Base-by-base conservation (phyloP, 106 monocot species). In the Vanilla planifolia region DNA sequence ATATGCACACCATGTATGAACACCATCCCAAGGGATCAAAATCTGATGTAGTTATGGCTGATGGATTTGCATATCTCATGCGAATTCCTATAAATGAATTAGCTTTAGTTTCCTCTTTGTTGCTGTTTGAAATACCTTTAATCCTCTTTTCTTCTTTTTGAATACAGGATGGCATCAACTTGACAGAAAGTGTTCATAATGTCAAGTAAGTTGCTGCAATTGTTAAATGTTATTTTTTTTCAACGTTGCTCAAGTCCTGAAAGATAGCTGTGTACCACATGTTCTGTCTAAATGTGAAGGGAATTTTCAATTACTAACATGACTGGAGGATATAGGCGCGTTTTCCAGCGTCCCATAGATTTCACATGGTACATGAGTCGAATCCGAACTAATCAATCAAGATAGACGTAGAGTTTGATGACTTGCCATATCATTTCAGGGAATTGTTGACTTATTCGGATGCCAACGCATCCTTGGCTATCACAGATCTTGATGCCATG, bases 301-400 rank as follows among this genome's bases (percentile, higher is more conserved):
- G 93, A 93, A 33, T 93, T 93, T 72, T 93, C 93, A 39, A 89
- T 93, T 72, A 82, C 75, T 16, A 79, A 29, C 61, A 72, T 93
- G 89, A 93, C 74, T 6, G 93, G 93, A 69, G 85, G 66, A 51
- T 93, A 89, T 26, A 71, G 93, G 48, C 67, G 71, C 39, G 79
- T 93, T 70, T 85, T 85, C 61, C 93, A 93, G 67, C 69, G 78
- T 22, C 93, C 93, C 36, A 65, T 75, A 60, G 80, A 93, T 64
- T 89, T 69, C 73, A 41, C 9, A 8, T 93, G 93, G 93, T 93
- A 79, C 44, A 69, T 44, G 5, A 16, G 34, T 10, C 29, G 13
- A 4, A 43, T 55, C 13, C 3, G 26, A 39, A 25, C 28, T 29
- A 17, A 56, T 46, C 27, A 7, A 15, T 23, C 10, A 42, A 55